Evolutionary conservation across 2,329 filamentous ascomycete genomes (phyloP), one percentile per base, ranked within the genome.

Genomic region (Epichloe brachyelytri): DNA sequence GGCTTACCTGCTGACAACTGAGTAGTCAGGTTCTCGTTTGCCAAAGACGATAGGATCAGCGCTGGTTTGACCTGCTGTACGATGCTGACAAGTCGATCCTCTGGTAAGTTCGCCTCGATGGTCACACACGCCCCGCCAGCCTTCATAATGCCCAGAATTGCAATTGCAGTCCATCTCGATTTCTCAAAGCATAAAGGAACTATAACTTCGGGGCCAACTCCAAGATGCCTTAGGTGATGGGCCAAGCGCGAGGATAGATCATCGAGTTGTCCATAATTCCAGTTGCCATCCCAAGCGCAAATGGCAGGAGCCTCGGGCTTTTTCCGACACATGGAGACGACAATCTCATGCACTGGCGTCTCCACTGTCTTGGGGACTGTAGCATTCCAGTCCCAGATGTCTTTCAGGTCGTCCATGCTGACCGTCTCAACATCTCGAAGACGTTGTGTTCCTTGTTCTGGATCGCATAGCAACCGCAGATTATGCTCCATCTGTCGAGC

Each of bases 271-370:
- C 64, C 53, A 49, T 68, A 22, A 64, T 58, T 50, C 68, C 68
- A 54, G 66, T 67, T 60, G 70, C 76, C 49, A 73, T 74, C 60
- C 56, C 56, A 57, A 6, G 56, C 50, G 19, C 47, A 51, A 14
- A 56, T 37, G 5, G 55, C 55, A 12, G 45, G 46, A 19, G 52
- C 52, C n/a, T 50, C 20, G 14, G 54, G 54, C 14, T 47, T 46
- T 19, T 37, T 30, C 20, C n/a, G 20, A 6, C 22, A 39, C 8
- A n/a, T 37, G 5, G 15, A 22, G 4, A 5, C 20, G 17, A 55
- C 44, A 12, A 55, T 33, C 5, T 55, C 51, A 45, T 55, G 53
- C 5, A 55, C 51, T 22, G 48, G 48, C 17, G 30, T 38, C 14
- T 46, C 17, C 10, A 55, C 46, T 5, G 51, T 40, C 46, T 38